Conservation (phyloP, 257 asterid species). For the Primulina tabacum region DNA sequence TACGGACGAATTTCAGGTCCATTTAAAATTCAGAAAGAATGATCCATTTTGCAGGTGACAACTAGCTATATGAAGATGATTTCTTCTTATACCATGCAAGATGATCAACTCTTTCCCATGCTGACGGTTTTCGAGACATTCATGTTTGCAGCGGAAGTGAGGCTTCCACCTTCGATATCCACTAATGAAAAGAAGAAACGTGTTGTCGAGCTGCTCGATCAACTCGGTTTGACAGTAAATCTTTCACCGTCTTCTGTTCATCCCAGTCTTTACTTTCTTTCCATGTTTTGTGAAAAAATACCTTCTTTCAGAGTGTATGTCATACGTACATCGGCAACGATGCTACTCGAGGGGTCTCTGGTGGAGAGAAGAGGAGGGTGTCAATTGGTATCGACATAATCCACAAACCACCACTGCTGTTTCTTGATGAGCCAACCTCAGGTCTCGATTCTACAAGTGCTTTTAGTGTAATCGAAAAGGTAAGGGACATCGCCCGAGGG, state of each 20-base stretch:
- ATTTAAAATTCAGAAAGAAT: not conserved
- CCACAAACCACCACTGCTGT: constrained; percentile 82
- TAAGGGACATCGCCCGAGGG: constrained; percentile 67
- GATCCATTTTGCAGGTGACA: constrained; percentile 55
- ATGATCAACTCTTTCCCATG: constrained; percentile 89
- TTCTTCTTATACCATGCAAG: constrained; percentile 91
- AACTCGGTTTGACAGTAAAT: constrained; percentile 70
- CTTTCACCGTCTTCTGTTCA: not conserved
- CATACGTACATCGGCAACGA: constrained; percentile 83
- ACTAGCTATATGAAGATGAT: constrained; percentile 89
- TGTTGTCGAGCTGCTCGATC: constrained; percentile 67
- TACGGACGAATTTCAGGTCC: no score
- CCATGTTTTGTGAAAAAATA: not conserved
- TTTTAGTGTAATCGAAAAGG: constrained; percentile 78
- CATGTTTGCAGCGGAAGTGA: constrained; percentile 84
- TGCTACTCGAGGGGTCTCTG: constrained; percentile 76
- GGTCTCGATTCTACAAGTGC: constrained; percentile 92
- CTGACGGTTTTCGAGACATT: constrained; percentile 77
- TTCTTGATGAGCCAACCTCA: constrained; percentile 84
- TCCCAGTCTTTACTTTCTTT: not conserved
- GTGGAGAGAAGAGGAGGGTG: constrained; percentile 80
- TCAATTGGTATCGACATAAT: constrained; percentile 83
- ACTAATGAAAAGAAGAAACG: constrained; percentile 68
- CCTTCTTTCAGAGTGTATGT: constrained; percentile 46
- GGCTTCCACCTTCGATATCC: constrained; percentile 83